Conservation (phyloP, 257 asterid species). For the Jaltomata sinuosa region DNA sequence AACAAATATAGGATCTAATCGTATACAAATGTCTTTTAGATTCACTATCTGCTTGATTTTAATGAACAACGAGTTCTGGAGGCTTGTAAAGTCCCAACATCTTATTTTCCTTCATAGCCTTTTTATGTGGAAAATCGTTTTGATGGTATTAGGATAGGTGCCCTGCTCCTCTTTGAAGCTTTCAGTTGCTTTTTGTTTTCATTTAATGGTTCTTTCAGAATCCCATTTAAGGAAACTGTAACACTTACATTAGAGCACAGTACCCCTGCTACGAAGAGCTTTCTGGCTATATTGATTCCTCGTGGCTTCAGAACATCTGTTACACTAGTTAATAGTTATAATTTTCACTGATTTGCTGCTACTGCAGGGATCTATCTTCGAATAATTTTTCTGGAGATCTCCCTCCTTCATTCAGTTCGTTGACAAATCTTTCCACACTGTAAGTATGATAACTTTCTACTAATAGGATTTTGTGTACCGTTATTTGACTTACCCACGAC, state of each 20-base stretch:
- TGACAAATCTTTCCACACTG: conserved; percentile 85
- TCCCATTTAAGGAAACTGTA: background rate
- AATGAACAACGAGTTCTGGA: background rate
- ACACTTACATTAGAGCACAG: background rate
- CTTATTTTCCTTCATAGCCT: background rate
- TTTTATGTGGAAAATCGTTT: background rate
- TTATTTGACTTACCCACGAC: conserved; percentile 11
- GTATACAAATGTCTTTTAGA: background rate
- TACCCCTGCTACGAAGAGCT: background rate
- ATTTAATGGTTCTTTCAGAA: background rate
- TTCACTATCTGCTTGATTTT: background rate
- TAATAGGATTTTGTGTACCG: conserved; percentile 4
- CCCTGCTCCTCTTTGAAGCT: background rate
- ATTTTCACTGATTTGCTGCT: conserved; percentile 10
- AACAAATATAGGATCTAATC: background rate
- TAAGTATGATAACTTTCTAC: conserved; percentile 31
- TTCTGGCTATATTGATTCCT: background rate
- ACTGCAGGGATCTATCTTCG: conserved; percentile 73
- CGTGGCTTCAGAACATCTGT: background rate
- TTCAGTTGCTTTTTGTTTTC: background rate
- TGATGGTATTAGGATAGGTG: background rate
- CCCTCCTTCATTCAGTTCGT: conserved; percentile 59
- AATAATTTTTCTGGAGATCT: conserved; percentile 88
- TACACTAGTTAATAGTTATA: background rate
- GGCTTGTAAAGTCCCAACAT: background rate